Percentiles rank a stretch among this genome's conserved stretches.
These are phyloP conservation scores for Tagetes erecta DNA, from an alignment of 129 eudicot genomes.

Conservation along the genomic window DNA sequence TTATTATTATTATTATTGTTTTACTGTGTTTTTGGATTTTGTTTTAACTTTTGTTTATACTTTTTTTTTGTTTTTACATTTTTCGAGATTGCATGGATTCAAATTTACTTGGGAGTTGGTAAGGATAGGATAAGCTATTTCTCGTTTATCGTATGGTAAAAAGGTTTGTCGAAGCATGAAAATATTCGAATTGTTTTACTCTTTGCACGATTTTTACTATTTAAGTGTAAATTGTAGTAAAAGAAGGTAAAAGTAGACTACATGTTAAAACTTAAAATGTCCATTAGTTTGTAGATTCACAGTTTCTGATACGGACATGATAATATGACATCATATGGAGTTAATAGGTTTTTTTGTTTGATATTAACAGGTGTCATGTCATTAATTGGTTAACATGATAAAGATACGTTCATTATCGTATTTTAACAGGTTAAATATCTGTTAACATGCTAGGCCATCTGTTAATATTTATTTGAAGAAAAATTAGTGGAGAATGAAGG, in stretches of 20 bases:
- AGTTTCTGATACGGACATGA: too few species aligned
- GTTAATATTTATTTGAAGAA: too few species aligned
- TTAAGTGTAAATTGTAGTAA: neutral
- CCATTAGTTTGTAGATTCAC: too few species aligned
- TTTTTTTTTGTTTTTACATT: neutral
- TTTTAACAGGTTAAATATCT: too few species aligned
- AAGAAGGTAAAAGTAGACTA: neutral
- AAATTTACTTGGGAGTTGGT: conserved; percentile 22
- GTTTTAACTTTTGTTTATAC: neutral
- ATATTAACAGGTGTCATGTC: too few species aligned
- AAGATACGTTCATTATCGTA: too few species aligned
- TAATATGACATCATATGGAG: too few species aligned
- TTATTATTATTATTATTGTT: neutral
- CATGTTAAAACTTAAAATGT: neutral
- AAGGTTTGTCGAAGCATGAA: conserved; percentile 16
- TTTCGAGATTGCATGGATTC: conserved; percentile 34
- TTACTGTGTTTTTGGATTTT: neutral
- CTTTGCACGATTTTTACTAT: neutral
- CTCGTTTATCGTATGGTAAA: conserved; percentile 5
- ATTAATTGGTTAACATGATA: too few species aligned
- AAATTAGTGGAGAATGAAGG: too few species aligned
- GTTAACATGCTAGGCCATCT: too few species aligned
- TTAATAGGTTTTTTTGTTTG: too few species aligned
- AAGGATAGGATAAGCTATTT: neutral
- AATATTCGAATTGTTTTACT: neutral